Evolutionary conservation across 1,284 basidiomycete genomes (phyloP), one percentile per base, ranked within the genome.

Genomic region (Heterobasidion occidentale): DNA sequence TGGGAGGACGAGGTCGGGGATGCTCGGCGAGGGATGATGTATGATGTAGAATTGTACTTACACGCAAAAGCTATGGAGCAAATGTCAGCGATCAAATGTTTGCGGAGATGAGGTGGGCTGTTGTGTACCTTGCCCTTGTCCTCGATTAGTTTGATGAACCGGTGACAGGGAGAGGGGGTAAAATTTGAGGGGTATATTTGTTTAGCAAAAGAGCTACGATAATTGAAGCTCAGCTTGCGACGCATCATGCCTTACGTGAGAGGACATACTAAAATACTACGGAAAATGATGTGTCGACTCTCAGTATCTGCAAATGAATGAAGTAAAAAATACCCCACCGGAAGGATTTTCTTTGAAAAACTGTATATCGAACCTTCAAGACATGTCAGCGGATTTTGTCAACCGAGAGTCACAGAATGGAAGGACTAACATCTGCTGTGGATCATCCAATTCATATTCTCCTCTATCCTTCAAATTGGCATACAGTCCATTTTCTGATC

Each of bases 111-210:
- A 27, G 27, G 27, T 27, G 27, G 27, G 6, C 27, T 6, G 27
- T 27, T 49, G 65, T 73, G 58, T 64, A 92, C 91, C 75, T 90
- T 85, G 56, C 83, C 80, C 56, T 84, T 81, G 59, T 90, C 81
- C 73, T 99, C 94, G 42, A 98, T 72, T 11, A 86, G 71, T 69
- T 92, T 94, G 68, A 99, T 94, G 73, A 98, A 98, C 19, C 86
- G 80, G 69, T 99, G 96, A 65, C 92, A 94, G 5, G 88, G 87
- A 3, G 92, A 94, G 34, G 93, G 93, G 63, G 77, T 78, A 65
- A 94, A 94, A 69, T 94, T 92, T 52, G 87, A 85, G 2, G 94
- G 92, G 70, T 94, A 96, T 77, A 96, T 93, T 71, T 89, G 81
- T 67, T 88, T 89, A 58, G 92, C 92, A 68, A 94, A 94, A 14